phyloP scores from a whole-genome alignment of 1,284 basidiomycete genomes.

The Ceratobasidium sp. region DNA sequence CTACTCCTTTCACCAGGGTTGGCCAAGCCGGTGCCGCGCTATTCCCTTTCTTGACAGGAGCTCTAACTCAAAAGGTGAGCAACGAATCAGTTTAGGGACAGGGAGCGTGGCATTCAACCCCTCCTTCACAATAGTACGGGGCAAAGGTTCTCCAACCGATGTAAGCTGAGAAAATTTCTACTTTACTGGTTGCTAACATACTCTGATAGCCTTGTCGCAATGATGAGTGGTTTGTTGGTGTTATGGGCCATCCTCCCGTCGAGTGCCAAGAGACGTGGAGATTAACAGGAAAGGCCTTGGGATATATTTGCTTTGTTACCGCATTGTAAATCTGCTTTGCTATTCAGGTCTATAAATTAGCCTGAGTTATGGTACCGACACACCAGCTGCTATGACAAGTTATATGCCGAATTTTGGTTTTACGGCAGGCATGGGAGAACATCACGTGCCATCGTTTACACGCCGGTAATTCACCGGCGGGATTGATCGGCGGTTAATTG shows the following conservation, averaged over 20 bases:
- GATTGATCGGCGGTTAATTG: neutral
- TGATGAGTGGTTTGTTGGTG: constrained; percentile 14
- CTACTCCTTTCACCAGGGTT: neutral
- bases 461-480: constrained; percentile 2
- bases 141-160: constrained; percentile 21
- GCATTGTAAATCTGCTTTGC: neutral
- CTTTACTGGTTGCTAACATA: neutral
- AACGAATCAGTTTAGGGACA: too few relatives aligned
- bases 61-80: constrained; percentile 30
- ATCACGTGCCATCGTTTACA: too few relatives aligned
- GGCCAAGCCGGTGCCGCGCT: constrained; percentile 31
- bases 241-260: constrained; percentile 22
- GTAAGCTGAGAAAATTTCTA: neutral
- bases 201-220: constrained; percentile 7
- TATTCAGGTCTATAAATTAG: neutral
- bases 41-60: constrained; percentile 32
- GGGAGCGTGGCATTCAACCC: neutral
- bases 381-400: too few relatives aligned
- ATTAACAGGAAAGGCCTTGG: neutral
- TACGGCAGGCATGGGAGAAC: too few relatives aligned
- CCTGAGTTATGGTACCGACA: too few relatives aligned
- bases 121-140: constrained; percentile 3
- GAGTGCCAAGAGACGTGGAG: constrained; percentile 34
- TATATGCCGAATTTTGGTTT: too few relatives aligned
- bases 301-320: neutral